Conservation (phyloP, 1,284 basidiomycete species). For the Malassezia arunalokei region DNA sequence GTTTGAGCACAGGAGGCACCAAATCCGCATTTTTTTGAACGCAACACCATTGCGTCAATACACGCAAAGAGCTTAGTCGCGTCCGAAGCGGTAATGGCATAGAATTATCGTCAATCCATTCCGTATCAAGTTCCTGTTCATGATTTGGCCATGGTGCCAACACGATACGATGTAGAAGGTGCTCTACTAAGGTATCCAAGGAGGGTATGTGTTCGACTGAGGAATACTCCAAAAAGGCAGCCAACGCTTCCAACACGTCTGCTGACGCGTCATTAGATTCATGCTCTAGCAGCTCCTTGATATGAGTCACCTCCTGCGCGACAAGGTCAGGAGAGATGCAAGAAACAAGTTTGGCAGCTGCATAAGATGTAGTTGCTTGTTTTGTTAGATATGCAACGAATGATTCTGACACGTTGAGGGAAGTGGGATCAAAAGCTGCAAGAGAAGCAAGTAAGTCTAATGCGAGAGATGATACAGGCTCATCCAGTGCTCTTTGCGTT, state of each 20-base stretch:
- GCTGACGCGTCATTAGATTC: slow-evolving; percentile 38
- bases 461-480: neutral
- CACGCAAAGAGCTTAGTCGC: slow-evolving; percentile 11
- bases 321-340: neutral
- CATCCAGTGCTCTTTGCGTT: neutral
- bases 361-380: neutral
- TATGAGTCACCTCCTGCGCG: neutral
- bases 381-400: neutral
- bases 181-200: slow-evolving; percentile 64
- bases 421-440: neutral
- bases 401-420: neutral
- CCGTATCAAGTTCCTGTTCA: slow-evolving; percentile 12
- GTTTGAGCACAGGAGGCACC: slow-evolving; percentile 27
- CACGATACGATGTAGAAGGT: slow-evolving; percentile 51
- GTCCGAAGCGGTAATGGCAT: slow-evolving; percentile 20
- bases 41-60: slow-evolving; percentile 21
- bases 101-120: slow-evolving; percentile 27
- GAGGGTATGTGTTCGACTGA: slow-evolving; percentile 64
- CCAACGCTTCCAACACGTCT: slow-evolving; percentile 56
- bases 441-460: slow-evolving; percentile 2
- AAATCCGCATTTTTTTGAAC: slow-evolving; percentile 2
- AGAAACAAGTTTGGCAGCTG: slow-evolving; percentile 1
- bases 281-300: slow-evolving; percentile 48
- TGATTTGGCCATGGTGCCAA: slow-evolving; percentile 22
- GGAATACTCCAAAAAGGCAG: slow-evolving; percentile 61